phyloP scores from a whole-genome alignment of 352 stramenopile species.

The Peronospora destructor region DNA sequence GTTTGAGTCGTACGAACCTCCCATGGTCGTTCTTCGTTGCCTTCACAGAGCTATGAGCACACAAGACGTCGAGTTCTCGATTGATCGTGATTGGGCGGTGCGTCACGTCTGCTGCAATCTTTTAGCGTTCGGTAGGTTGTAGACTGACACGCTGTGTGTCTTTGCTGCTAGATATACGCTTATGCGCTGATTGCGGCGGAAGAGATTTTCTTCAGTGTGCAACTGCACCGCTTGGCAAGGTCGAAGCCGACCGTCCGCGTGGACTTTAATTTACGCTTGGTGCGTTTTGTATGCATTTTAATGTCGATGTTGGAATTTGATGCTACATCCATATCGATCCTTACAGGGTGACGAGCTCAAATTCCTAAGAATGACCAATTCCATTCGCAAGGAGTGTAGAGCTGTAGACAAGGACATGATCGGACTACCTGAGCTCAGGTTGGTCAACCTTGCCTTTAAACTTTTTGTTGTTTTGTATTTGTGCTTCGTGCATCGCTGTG shows the following conservation, averaged over 20 bases:
- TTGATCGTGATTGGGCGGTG: constrained; percentile 56
- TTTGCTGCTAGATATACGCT: constrained; percentile 47
- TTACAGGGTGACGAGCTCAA: constrained; percentile 56
- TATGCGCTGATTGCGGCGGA: constrained; percentile 59
- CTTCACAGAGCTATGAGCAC: constrained; percentile 40
- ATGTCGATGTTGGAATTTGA: constrained; percentile 13
- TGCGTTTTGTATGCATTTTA: constrained; percentile 21
- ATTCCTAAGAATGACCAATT: constrained; percentile 62
- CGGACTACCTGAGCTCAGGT: constrained; percentile 60
- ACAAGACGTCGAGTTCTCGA: constrained; percentile 48
- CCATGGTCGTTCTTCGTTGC: constrained; percentile 39
- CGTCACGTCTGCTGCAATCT: constrained; percentile 8
- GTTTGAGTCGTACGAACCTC: constrained; percentile 58
- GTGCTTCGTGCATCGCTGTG: constrained; percentile 13
- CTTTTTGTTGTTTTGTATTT: constrained; percentile 13
- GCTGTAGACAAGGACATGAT: constrained; percentile 56
- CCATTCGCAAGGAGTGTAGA: constrained; percentile 52
- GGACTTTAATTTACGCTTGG: constrained; percentile 63
- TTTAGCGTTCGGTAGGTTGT: constrained; percentile 3
- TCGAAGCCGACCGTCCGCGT: constrained; percentile 47
- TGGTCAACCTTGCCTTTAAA: constrained; percentile 10
- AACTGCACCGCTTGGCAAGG: constrained; percentile 42
- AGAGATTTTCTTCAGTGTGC: constrained; percentile 57
- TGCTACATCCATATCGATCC: constrained; percentile 8
- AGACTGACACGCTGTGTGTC: constrained; percentile 1